Evolutionary conservation across 2,329 filamentous ascomycete genomes (phyloP), one percentile per base, ranked within the genome.

Genomic region (Trichophyton benhamiae): DNA sequence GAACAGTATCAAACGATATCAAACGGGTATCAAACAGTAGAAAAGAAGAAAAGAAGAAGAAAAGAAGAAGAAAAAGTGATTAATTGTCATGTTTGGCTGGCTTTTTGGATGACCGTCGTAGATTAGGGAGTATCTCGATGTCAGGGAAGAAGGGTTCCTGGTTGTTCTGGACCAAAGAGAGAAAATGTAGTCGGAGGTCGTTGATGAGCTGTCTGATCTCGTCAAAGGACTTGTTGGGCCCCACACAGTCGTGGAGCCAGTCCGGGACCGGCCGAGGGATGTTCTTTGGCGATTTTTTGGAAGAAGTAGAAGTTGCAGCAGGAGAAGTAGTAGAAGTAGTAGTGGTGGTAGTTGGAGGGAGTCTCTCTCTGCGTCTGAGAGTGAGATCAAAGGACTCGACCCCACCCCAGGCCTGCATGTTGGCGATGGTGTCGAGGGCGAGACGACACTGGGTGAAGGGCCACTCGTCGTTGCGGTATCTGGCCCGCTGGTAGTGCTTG

Each of bases 401-500:
- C 1, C 82, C 75, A 0, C 79, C 79, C 87, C 87, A 90, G 0
- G 74, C 72, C 64, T 86, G 79, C 57, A 91, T 80, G 0, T 82
- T 79, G 8, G 77, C 71, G 44, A 90, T 80, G 66, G 88, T 86
- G 36, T 79, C 76, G 60, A 81, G 75, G 0, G 90, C 81, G 1
- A 89, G 77, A 2, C 83, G 79, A 61, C 84, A 84, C 69, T 90
- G 87, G 0, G 81, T 71, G 70, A 70, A 80, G 74, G 59, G 83
- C 82, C 71, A 87, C 83, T 70, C 63, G 2, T 65, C 65, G 22
- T 84, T 84, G n/a, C 86, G 80, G 69, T 91, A 91, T 0, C 86
- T 80, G 49, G 80, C 81, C 5, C 88, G 83, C 73, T 94, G 89
- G 71, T 94, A 94, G 69, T 91, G 87, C 70, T 91, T 91, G 41